phyloP scores from a whole-genome alignment of 1,284 basidiomycete genomes.

The Anthracocystis setariae region DNA sequence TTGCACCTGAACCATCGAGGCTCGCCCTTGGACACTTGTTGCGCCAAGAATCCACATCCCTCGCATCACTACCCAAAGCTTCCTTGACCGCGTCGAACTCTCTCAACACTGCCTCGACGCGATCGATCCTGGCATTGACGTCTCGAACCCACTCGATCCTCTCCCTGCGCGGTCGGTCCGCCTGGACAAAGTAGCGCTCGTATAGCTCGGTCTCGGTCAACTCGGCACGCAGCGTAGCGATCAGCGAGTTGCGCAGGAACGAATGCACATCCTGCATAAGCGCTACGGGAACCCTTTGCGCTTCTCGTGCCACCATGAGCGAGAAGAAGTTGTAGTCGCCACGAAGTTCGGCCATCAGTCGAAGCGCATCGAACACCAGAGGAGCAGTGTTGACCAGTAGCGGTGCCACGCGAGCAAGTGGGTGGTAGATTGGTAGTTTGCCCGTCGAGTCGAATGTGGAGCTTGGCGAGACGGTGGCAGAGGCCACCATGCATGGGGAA shows the following conservation, averaged over 20 bases:
- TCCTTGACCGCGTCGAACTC: slow-evolving; percentile 5
- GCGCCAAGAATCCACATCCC: not conserved
- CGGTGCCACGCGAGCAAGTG: slow-evolving; percentile 1
- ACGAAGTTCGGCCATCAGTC: slow-evolving; percentile 23
- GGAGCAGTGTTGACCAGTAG: not conserved
- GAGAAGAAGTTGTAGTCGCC: slow-evolving; percentile 27
- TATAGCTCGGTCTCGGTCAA: slow-evolving; percentile 18
- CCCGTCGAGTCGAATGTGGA: too few relatives aligned
- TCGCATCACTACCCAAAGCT: not conserved
- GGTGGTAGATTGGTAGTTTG: slow-evolving; percentile 1
- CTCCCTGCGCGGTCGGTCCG: slow-evolving; percentile 17
- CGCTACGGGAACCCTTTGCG: slow-evolving; percentile 3
- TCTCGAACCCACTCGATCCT: not conserved
- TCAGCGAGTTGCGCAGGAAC: slow-evolving; percentile 6
- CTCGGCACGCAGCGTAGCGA: not conserved
- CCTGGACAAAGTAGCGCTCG: slow-evolving; percentile 17
- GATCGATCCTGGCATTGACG: slow-evolving; percentile 1
- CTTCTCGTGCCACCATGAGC: slow-evolving; percentile 9
- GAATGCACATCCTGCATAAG: slow-evolving; percentile 9
- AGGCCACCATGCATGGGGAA: too few relatives aligned
- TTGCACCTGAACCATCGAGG: too few relatives aligned
- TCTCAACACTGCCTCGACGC: not conserved
- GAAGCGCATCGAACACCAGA: slow-evolving; percentile 7
- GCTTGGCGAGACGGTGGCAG: too few relatives aligned
- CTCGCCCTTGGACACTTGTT: too few relatives aligned